Evolutionary conservation across 2,329 filamentous ascomycete species (phyloP).

Genomic region (Alternaria dauci): DNA sequence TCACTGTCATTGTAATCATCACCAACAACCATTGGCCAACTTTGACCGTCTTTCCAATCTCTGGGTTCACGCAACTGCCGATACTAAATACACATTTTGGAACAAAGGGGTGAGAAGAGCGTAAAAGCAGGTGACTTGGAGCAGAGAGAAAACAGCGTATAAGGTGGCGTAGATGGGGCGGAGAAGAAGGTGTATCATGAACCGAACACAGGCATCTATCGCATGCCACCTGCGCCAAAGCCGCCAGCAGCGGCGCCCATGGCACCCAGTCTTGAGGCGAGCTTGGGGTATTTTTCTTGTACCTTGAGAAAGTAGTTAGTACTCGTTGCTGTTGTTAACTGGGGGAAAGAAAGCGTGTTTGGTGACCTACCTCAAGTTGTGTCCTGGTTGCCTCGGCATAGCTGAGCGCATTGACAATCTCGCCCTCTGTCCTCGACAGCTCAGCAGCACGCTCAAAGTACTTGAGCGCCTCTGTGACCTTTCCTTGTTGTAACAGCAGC

Average conservation of each 20-base stretch:
- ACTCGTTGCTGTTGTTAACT: background rate
- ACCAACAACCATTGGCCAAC: background rate
- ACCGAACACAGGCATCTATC: constrained; percentile 28
- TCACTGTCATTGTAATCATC: background rate
- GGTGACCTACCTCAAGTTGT: constrained; percentile 72
- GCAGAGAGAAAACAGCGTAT: background rate
- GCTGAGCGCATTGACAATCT: constrained; percentile 94
- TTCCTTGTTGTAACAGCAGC: constrained; percentile 94
- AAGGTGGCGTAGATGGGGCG: background rate
- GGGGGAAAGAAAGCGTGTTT: background rate
- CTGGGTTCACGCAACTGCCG: background rate
- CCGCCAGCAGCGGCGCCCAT: constrained; percentile 52
- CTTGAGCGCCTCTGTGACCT: constrained; percentile 91
- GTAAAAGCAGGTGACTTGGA: background rate
- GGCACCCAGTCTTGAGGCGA: constrained; percentile 57
- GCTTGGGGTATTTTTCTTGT: constrained; percentile 63
- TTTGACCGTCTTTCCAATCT: background rate
- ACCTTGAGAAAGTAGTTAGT: constrained; percentile 41
- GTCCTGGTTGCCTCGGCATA: constrained; percentile 97
- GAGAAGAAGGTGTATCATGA: constrained; percentile 1
- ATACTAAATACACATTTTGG: constrained; percentile 17
- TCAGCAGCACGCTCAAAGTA: constrained; percentile 98
- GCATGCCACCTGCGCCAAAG: constrained; percentile 41
- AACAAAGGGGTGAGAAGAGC: constrained; percentile 7
- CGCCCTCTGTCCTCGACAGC: constrained; percentile 90